Conservation (phyloP, 768 basidiomycete species). For the Mycena latifolia region DNA sequence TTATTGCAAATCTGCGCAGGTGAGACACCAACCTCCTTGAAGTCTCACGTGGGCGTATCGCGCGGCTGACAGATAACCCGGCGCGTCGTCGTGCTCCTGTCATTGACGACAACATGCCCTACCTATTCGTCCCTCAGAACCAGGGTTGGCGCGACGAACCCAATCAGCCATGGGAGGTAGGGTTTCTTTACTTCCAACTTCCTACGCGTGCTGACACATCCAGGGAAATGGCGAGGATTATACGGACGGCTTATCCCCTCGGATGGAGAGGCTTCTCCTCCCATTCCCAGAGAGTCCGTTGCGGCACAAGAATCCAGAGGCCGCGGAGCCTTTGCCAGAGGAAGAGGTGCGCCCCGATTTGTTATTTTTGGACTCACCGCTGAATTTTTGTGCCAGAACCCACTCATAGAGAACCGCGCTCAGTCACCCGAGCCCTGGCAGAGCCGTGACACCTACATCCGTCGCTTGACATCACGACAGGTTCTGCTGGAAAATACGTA, state of each 20-base stretch:
- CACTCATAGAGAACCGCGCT: neutral
- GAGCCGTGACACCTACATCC: neutral
- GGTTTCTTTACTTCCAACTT: neutral
- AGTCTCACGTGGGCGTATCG: slow-evolving; percentile 9
- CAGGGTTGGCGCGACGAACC: too few species aligned
- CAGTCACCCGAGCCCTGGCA: neutral
- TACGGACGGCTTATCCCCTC: too few species aligned
- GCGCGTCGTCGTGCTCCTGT: too few species aligned
- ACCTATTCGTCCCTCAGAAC: neutral
- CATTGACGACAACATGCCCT: neutral
- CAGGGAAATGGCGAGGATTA: neutral
- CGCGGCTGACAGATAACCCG: neutral
- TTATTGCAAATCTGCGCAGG: neutral
- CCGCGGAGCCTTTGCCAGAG: neutral
- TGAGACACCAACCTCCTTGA: slow-evolving; percentile 10
- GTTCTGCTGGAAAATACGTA: slow-evolving; percentile 9
- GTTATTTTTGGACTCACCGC: neutral
- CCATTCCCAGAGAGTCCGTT: slow-evolving; percentile 1
- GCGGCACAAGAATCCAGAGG: neutral
- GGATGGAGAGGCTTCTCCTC: too few species aligned
- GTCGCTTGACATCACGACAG: neutral
- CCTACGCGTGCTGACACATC: neutral
- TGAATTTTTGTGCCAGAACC: neutral
- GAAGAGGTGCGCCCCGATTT: neutral
- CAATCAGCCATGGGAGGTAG: neutral